Base-by-base conservation (phyloP, 331 rosid species). In the Arachis monticola region DNA sequence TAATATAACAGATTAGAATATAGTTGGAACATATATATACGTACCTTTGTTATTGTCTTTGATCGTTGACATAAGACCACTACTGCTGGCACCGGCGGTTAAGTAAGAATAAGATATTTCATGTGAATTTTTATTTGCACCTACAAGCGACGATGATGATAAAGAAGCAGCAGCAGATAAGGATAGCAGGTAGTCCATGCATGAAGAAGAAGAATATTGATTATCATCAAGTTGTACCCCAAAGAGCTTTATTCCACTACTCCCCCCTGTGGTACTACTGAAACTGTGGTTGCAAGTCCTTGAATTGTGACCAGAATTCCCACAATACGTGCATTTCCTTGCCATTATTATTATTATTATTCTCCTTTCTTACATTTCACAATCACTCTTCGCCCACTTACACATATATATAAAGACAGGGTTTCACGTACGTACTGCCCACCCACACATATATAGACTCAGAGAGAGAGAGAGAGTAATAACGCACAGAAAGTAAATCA, bases 271-370 rank as follows among this genome's bases (percentile, higher is more conserved):
- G 1, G 70, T n/a, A 17, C 10, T 74, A 53, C 53, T 61, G 40
- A 64, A 46, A 58, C 45, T 51, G 12, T 32, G 48, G 41, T 7
- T 44, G 70, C 87, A 89, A 63, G 92, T 89, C 78, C 90, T 85
- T 75, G 91, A 82, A 80, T 89, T 89, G 82, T 89, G 91, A 59
- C 87, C 95, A 4, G 60, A 48, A 52, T 76, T 78, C 70, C 90
- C 95, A 82, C 95, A 89, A 13, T 73, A 78, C 31, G 94, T 79
- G 78, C 94, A 89, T 73, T 80, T 85, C 70, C 92, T 85, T 1
- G 82, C 77, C 83, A 87, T 85, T 78, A 35, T 35, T 35, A 35
- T 35, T 35, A 35, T 35, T 35, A 35, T 35, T 17, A 17, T 17
- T 17, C 22, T 17, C 22, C 22, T 17, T 17, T 73, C 55, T 75